Evolutionary conservation across 345 rosid genomes (phyloP), one percentile per base, ranked within the genome.

Genomic region (Salix udensis): DNA sequence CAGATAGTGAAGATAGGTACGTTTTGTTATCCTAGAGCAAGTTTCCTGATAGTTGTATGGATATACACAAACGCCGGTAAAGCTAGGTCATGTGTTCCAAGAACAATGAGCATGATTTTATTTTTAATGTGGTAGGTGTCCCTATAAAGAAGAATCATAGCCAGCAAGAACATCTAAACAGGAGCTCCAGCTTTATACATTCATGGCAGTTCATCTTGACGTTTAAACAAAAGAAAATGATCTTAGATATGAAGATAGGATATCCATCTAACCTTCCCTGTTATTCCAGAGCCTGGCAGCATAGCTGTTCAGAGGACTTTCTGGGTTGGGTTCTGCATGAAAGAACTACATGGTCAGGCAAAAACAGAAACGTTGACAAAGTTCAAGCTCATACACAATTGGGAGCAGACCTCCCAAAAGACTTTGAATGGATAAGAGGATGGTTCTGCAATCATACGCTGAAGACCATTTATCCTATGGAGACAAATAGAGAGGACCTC

Each of bases 391-490:
- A 3, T 18, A 65, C 1, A 30, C 46, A 21, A 18, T 40, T n/a
- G 9, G 2, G 74, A 60, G 48, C 80, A 34, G 23, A 81, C 83
- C 83, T 72, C 83, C 83, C 60, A 81, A 50, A n/a, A 81, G 77
- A 72, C 83, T 81, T 73, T 81, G 83, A 37, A 81, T 46, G 7
- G 83, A 81, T 48, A 77, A 62, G 39, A 81, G 83, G 61, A 76
- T 77, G 60, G 83, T 73, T 72, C 83, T 76, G 69, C 80, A 72
- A 72, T 81, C 83, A 23, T 81, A 81, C 60, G 83, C 83, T 36
- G 83, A 81, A 37, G 83, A 81, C 83, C 83, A 81, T 67, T 76
- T 81, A 31, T 81, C 83, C 83, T 81, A n/a, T 36, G 12, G 12
- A 67, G 67, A 52, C 61, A 67, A 10, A 60, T 24, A 62, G 12